Percentiles rank a stretch among this genome's conserved stretches.
Conservation (phyloP, 1,139 yeast genomes). For the Blastobotrys ciferrii region DNA sequence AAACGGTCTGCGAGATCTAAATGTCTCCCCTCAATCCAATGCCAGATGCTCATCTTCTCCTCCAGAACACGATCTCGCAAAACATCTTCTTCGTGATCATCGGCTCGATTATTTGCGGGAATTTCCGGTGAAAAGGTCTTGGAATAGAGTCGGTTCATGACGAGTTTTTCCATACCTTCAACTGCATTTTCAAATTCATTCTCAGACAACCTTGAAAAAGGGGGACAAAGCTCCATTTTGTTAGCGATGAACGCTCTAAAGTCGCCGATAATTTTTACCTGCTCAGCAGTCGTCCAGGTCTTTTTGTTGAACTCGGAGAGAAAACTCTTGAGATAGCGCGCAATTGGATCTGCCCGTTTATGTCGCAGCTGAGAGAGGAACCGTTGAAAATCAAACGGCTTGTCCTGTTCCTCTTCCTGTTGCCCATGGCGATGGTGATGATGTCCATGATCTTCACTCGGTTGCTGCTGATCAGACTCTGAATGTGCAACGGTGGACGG, state of each 20-base stretch:
- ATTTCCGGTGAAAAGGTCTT: slow-evolving; percentile 82
- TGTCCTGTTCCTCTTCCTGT: slow-evolving; percentile 21
- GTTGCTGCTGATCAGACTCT: slow-evolving; percentile 4
- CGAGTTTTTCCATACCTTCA: slow-evolving; percentile 89
- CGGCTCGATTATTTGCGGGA: slow-evolving; percentile 44
- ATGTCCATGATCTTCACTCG: slow-evolving; percentile 4
- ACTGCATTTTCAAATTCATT: slow-evolving; percentile 67
- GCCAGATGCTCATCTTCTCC: slow-evolving; percentile 59
- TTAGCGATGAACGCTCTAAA: slow-evolving; percentile 61
- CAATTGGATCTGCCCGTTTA: slow-evolving; percentile 83
- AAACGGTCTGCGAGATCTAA: slow-evolving; percentile 65
- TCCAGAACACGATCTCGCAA: slow-evolving; percentile 56
- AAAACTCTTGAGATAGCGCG: slow-evolving; percentile 76
- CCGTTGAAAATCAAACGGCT: slow-evolving; percentile 74
- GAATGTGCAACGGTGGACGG: background rate
- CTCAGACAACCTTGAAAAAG: slow-evolving; percentile 66
- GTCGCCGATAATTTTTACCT: slow-evolving; percentile 69
- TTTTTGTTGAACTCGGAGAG: slow-evolving; percentile 70
- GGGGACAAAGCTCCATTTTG: slow-evolving; percentile 65
- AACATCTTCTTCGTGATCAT: slow-evolving; percentile 60
- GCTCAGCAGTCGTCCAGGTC: slow-evolving; percentile 74
- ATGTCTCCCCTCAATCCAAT: slow-evolving; percentile 77
- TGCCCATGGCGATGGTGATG: slow-evolving; percentile 2
- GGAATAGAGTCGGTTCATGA: slow-evolving; percentile 81
- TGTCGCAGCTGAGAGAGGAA: slow-evolving; percentile 71